Percentiles rank a stretch among this genome's conserved stretches.
phyloP scores from a whole-genome alignment of 805 yeast species.

The Yarrowia yakushimensis region DNA sequence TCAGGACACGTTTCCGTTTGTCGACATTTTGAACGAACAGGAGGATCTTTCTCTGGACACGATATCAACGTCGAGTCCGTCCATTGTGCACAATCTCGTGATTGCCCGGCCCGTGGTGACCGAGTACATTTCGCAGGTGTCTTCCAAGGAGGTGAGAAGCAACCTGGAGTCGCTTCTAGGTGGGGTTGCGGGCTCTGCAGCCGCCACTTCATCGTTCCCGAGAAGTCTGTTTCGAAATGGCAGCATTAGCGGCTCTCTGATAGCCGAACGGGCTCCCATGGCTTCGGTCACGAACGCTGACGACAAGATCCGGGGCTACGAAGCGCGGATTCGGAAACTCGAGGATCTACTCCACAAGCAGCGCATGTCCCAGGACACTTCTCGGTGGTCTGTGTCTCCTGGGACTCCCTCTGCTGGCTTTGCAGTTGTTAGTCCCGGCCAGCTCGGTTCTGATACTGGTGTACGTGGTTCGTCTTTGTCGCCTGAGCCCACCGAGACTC shows the following conservation, averaged over 20 bases:
- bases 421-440: neutral
- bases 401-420: neutral
- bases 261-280: neutral
- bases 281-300: slow-evolving; percentile 29
- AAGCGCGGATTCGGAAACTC: slow-evolving; percentile 66
- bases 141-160: neutral
- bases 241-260: slow-evolving; percentile 1
- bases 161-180: neutral
- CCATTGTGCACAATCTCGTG: slow-evolving; percentile 15
- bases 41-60: slow-evolving; percentile 2
- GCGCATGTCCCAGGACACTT: slow-evolving; percentile 37
- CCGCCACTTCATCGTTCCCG: neutral
- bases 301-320: slow-evolving; percentile 58
- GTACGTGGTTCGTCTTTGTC: neutral
- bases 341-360: slow-evolving; percentile 76
- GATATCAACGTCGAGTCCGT: neutral
- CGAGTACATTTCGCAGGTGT: slow-evolving; percentile 2
- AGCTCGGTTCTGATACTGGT: neutral
- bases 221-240: slow-evolving; percentile 6
- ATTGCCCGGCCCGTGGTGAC: neutral
- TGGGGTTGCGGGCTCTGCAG: neutral
- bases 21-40: neutral
- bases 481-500: neutral
- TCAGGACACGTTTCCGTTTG: slow-evolving; percentile 36
- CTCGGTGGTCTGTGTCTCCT: slow-evolving; percentile 6